Evolutionary conservation across 2,329 filamentous ascomycete genomes (phyloP), one percentile per base, ranked within the genome.

Genomic region (Aspergillus sp.): DNA sequence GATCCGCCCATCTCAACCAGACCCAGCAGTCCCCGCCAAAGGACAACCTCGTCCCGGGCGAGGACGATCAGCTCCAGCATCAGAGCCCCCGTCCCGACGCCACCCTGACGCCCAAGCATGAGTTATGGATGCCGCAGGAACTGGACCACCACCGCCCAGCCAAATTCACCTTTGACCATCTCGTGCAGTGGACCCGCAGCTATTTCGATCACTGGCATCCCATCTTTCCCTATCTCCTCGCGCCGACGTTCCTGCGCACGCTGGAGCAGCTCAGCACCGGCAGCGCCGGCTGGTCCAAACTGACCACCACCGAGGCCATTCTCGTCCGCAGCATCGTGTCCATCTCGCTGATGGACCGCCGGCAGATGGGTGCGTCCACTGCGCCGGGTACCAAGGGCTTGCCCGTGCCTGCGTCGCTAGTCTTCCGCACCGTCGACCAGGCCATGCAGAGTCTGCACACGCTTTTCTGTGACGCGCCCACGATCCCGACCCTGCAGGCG

Each of bases 171-270:
- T 83, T 83, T 53, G 77, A 81, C 7, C 69, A 79, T 16, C 67
- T 83, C 14, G 69, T 81, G 1, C 62, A 69, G 3, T 82, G 78
- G 76, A 79, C 78, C 5, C 72, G 71, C 45, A 77, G 73, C 44
- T 85, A 82, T 56, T 84, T 84, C 54, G 74, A 82, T 20, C 74
- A 78, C 14, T 85, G 82, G 82, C 82, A 85, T 57, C 76, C 79
- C 0, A 72, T 80, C 2, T 78, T 82, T 40, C 82, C 82, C 0
- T 84, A 82, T 49, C 68, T 84, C 4, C 78, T 82, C 57, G 82
- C 78, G 0, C 80, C 81, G 1, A 73, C 76, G 3, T 67, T 83
- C 2, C 67, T 84, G 2, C 68, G 71, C 14, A 63, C 72, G 1
- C 73, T 83, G 43, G 78, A 82, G 54, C 65, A 66, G 17, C 58